A percentile compares a stretch with the other conserved stretches of the same genome.
Conservation (phyloP, 257 asterid genomes). For the Rehmannia glutinosa region DNA sequence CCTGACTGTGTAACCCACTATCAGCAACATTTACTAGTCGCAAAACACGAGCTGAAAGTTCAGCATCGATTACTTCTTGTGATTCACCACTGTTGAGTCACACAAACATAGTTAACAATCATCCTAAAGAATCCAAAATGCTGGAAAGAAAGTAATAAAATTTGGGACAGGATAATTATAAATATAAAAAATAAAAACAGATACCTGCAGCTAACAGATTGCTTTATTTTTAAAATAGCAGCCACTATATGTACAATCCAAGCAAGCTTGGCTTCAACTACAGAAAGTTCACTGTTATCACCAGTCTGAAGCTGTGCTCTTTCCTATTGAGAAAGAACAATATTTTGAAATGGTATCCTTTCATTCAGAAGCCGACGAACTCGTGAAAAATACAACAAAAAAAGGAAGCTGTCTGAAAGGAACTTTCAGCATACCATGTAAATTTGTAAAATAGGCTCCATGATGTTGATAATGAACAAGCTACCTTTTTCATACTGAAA, state of each 20-base stretch:
- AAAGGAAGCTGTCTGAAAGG: conserved; percentile 1
- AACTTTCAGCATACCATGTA: conserved; percentile 60
- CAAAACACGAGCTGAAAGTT: conserved; percentile 91
- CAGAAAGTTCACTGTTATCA: conserved; percentile 63
- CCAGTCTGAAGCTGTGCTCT: conserved; percentile 69
- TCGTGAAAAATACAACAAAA: conserved; percentile 2
- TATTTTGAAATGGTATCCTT: background rate
- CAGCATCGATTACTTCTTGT: conserved; percentile 95
- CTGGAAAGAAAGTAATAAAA: conserved; percentile 8
- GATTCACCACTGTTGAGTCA: conserved; percentile 66
- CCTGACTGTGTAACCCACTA: conserved; percentile 86
- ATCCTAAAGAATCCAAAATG: background rate
- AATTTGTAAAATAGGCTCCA: conserved; percentile 87
- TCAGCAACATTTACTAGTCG: conserved; percentile 84
- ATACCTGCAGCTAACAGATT: conserved; percentile 80
- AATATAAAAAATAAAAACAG: background rate
- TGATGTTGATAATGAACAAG: conserved; percentile 70
- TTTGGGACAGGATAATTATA: background rate
- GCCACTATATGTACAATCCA: conserved; percentile 97
- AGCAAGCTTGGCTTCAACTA: conserved; percentile 87
- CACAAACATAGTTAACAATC: conserved; percentile 14
- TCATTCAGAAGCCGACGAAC: background rate
- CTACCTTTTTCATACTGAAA: conserved; percentile 93
- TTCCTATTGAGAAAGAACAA: conserved; percentile 46
- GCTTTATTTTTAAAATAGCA: conserved; percentile 73